Evolutionary conservation across 1,284 basidiomycete genomes (phyloP).

Genomic region (Trametes polyzona): DNA sequence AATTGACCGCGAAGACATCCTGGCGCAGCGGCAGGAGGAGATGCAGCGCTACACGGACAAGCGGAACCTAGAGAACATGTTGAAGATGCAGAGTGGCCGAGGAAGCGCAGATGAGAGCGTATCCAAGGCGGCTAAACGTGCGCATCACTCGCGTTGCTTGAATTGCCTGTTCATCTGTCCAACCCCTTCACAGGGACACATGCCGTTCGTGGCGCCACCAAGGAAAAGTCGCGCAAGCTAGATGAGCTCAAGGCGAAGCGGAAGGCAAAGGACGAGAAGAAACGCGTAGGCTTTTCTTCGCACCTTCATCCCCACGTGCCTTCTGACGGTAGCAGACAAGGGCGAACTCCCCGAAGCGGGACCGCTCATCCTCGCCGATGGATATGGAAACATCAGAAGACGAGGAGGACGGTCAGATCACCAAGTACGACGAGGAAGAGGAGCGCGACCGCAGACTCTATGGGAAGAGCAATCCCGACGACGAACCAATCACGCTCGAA

Average conservation of each 20-base stretch:
- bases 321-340: constrained; percentile 39
- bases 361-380: constrained; percentile 73
- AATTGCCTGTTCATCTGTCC: background rate
- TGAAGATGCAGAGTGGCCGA: constrained; percentile 63
- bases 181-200: constrained; percentile 60
- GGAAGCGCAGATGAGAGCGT: constrained; percentile 59
- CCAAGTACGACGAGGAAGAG: constrained; percentile 68
- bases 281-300: constrained; percentile 51
- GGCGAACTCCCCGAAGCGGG: constrained; percentile 61
- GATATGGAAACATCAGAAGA: constrained; percentile 81
- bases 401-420: constrained; percentile 75
- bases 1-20: constrained; percentile 85
- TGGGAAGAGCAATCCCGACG: constrained; percentile 46
- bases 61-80: constrained; percentile 76
- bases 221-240: constrained; percentile 81
- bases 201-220: constrained; percentile 77
- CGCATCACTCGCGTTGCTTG: constrained; percentile 31
- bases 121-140: constrained; percentile 76
- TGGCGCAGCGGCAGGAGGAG: constrained; percentile 81
- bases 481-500: constrained; percentile 55
- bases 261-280: constrained; percentile 80
- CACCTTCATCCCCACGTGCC: background rate
- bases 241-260: constrained; percentile 84
- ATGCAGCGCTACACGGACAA: constrained; percentile 79
- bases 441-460: constrained; percentile 61